Conservation (phyloP, 306 rosid species). For the Quercus agrifolia region DNA sequence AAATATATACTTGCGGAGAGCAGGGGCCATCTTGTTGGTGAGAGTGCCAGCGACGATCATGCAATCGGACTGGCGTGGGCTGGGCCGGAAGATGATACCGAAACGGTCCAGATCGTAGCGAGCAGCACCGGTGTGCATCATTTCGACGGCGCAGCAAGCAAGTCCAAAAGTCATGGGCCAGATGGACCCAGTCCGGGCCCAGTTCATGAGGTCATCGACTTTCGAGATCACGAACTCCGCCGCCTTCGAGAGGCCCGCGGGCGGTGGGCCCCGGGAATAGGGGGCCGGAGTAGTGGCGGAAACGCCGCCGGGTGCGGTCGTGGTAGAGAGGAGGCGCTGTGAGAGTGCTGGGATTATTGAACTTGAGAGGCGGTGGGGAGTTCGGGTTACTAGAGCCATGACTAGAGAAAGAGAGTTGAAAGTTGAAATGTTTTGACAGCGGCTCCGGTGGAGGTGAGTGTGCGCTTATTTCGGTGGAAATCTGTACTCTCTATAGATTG, state of each 20-base stretch:
- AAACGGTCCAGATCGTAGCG: constrained; percentile 96
- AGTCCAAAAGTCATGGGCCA: constrained; percentile 99
- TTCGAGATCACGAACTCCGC: constrained; percentile 89
- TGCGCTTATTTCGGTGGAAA: no score
- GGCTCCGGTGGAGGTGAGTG: neutral
- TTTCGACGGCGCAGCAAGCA: constrained; percentile 98
- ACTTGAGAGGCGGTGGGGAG: constrained; percentile 35
- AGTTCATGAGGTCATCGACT: constrained; percentile 90
- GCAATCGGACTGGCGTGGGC: constrained; percentile 94
- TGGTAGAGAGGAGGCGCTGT: no score
- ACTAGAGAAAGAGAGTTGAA: neutral
- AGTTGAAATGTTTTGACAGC: neutral
- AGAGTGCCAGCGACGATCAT: constrained; percentile 99
- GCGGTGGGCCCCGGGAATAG: constrained; percentile 54
- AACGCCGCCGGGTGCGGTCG: no score
- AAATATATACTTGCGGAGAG: constrained; percentile 69
- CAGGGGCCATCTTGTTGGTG: constrained; percentile 99
- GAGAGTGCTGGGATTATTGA: constrained; percentile 12
- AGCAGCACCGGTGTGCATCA: constrained; percentile 97
- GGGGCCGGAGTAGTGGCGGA: constrained; percentile 36
- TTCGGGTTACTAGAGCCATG: constrained; percentile 65
- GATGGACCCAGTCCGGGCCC: constrained; percentile 94
- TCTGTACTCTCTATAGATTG: no score
- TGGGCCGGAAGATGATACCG: constrained; percentile 93
- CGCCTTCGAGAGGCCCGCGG: constrained; percentile 69